A percentile compares a stretch with the other conserved stretches of the same genome.
These are phyloP conservation scores for Arctium lappa DNA, from an alignment of 129 eudicot genomes.

Conservation along the genomic window DNA sequence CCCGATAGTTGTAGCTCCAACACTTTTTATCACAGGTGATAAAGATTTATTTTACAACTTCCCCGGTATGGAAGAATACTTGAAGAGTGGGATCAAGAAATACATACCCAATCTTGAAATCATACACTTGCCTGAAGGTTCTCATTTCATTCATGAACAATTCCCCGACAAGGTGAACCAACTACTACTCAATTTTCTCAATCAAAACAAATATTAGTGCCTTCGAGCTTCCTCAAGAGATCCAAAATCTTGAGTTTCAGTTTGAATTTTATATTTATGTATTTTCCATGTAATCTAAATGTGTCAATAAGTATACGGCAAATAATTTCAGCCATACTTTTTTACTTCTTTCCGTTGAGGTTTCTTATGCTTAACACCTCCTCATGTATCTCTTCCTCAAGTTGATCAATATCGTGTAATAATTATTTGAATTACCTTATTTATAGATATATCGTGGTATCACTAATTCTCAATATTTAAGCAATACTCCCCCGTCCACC, in stretches of 20 bases:
- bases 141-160: constrained; percentile 30
- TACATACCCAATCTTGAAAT: constrained; percentile 25
- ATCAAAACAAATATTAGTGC: neutral
- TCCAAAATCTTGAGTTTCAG: neutral
- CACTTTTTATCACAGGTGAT: constrained; percentile 16
- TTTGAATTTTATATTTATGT: neutral
- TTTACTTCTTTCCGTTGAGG: neutral
- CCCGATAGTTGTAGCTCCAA: constrained; percentile 21
- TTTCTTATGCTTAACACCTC: neutral
- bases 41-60: constrained; percentile 17
- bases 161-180: constrained; percentile 23
- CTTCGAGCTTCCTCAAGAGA: neutral
- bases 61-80: constrained; percentile 26
- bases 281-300: neutral
- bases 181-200: constrained; percentile 4
- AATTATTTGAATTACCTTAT: neutral
- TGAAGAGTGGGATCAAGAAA: constrained; percentile 17
- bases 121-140: constrained; percentile 12
- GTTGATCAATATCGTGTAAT: neutral
- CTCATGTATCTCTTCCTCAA: neutral
- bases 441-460: neutral
- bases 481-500: neutral
- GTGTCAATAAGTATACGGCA: neutral
- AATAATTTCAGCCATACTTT: neutral
- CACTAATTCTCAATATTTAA: neutral